Base-by-base conservation (phyloP, 179 eudicot species). In the Beta lomatogona region DNA sequence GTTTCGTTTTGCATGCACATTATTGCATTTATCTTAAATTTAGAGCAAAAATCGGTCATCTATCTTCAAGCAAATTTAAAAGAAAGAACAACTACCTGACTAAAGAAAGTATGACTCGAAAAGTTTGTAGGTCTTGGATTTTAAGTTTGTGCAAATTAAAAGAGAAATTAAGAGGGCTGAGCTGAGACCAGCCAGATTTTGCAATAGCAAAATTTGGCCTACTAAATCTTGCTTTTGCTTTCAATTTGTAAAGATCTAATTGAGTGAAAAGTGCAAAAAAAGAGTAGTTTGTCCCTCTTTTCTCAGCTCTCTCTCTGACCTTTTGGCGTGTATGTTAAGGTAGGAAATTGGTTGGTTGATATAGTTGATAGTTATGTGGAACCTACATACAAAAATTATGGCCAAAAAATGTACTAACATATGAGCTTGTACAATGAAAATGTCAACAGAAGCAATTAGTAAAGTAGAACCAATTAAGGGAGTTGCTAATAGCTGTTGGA, bases 321-420 rank as follows among this genome's bases (percentile, higher is more conserved):
- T 80, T 80, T 52, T 80, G 50, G 82, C 82, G 78, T 80, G 78
- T 73, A 5, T 73, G 21, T 80, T 74, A 80, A 80, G 78, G 22
- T 70, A 60, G 9, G 1, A 73, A 50, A 73, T 71, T 70, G 44
- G 77, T 79, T 71, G 77, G 60, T 79, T 71, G 48, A 71, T 79
- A 22, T 79, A 13, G 82, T 71, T 69, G 67, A 72, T 79, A 70
- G 69, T 69, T 68, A 36, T 69, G 75, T 70, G 45, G 67, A 76
- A 19, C 67, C 54, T 31, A 25, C 67, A 3, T 14, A 52, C 78
- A 57, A 41, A 75, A 57, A 75, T 57, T 36, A 74, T 50, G 60
- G 61, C 21, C 75, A 74, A 6, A 18, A 58, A 25, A 64, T 22
- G 41, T 64, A 64, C 68, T 75, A 58, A 28, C 28, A 60, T 76